phyloP scores from a whole-genome alignment of 441 rosid species.

The Aleurites moluccanus region DNA sequence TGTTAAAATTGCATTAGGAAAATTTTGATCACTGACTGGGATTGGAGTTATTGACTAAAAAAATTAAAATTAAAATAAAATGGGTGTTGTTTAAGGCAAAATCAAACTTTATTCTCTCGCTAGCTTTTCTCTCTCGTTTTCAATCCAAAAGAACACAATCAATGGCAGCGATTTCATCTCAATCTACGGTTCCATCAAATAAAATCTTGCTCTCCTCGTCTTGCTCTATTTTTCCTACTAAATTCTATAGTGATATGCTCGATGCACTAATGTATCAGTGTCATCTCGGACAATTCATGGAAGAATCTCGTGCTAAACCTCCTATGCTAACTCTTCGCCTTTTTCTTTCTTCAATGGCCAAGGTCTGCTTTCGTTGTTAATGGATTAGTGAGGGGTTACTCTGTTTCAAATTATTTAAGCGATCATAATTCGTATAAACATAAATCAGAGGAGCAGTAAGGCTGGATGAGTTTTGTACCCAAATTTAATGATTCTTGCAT shows the following conservation, averaged over 20 bases:
- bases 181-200: conserved; percentile 38
- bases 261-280: conserved; percentile 37
- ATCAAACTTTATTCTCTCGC: no score
- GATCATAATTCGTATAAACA: conserved; percentile 49
- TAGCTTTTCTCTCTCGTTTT: no score
- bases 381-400: no score
- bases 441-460: conserved; percentile 46
- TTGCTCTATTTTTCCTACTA: conserved; percentile 44
- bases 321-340: conserved; percentile 60
- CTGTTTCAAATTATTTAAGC: no score
- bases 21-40: no score
- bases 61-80: no score
- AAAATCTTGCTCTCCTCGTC: conserved; percentile 41
- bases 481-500: conserved; percentile 51
- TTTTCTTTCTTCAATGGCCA: conserved; percentile 43
- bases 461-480: conserved; percentile 62
- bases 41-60: no score
- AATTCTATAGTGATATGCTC: conserved; percentile 24
- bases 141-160: not conserved
- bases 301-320: conserved; percentile 61
- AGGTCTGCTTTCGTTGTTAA: conserved; percentile 40
- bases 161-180: conserved; percentile 77
- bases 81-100: no score
- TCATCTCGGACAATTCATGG: conserved; percentile 41
- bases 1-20: no score